Evolutionary conservation across 2,329 filamentous ascomycete genomes (phyloP), one percentile per base, ranked within the genome.

Genomic region (Gliomastix tumulicola): DNA sequence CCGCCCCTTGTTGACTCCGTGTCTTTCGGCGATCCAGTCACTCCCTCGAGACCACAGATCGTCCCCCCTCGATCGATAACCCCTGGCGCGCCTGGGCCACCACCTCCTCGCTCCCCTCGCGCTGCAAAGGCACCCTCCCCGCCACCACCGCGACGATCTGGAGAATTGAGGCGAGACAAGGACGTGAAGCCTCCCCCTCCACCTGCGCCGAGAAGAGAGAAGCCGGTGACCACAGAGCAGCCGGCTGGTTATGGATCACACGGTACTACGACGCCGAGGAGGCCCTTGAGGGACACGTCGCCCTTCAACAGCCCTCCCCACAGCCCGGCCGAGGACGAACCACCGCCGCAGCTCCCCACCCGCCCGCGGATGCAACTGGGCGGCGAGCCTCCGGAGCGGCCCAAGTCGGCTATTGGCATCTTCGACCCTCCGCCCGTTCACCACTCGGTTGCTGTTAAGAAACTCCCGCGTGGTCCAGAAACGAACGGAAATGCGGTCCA

Each of bases 271-370:
- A n/a, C n/a, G n/a, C n/a, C n/a, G n/a, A n/a, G n/a, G n/a, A n/a
- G n/a, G n/a, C n/a, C n/a, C n/a, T n/a, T 25, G 7, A 25, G 66
- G 42, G 62, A 66, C 50, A 53, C 79, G 0, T 95, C 90, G 2
- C 89, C 90, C 0, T 95, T 96, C 53, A 88, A 71, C 50, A 95
- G 88, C 23, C 88, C 88, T 15, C 88, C 89, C 1, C 81, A 79
- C 47, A 90, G 83, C 52, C 74, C 76, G 5, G 55, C 65, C 0
- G 66, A 71, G n/a, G 62, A 64, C n/a, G 62, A 65, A n/a, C 61
- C 63, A 7, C 68, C 68, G 7, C 71, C 74, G 2, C 62, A 59
- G 38, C 64, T 73, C 31, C 71, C 64, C 15, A 64, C 56, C 7
- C 62, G 72, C 11, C 71, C 70, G 32, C 71, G 72, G 21, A 75